These are phyloP conservation scores for Apostasia shenzhenica DNA, from an alignment of 106 monocot genomes.

Conservation along the genomic window DNA sequence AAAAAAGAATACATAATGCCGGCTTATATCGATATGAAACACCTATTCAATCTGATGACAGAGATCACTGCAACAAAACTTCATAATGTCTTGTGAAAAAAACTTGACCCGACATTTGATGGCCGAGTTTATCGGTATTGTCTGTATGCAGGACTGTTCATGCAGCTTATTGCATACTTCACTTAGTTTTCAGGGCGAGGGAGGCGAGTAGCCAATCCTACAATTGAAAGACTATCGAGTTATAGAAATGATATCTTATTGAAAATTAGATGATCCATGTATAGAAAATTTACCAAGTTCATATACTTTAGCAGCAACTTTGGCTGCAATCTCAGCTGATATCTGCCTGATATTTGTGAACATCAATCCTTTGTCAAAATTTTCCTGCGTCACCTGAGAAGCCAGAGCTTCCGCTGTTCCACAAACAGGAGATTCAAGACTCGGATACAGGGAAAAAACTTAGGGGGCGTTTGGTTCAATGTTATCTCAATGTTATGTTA, in stretches of 20 bases:
- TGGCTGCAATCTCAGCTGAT: conserved; percentile 81
- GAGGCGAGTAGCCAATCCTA: conserved; percentile 67
- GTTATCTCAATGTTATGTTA: too few relatives aligned
- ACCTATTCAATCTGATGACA: too few relatives aligned
- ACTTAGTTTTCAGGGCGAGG: conserved; percentile 68
- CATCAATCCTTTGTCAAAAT: conserved; percentile 66
- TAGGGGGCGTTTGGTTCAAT: too few relatives aligned
- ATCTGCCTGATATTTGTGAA: conserved; percentile 84
- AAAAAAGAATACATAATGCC: too few relatives aligned
- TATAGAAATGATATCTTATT: too few relatives aligned
- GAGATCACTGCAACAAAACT: too few relatives aligned
- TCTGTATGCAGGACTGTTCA: conserved; percentile 81
- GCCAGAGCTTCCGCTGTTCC: conserved; percentile 74
- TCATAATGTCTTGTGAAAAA: too few relatives aligned
- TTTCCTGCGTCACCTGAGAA: conserved; percentile 62
- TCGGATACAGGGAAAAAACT: too few relatives aligned
- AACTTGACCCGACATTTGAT: too few relatives aligned
- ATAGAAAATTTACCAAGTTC: conserved; percentile 50
- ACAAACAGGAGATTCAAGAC: neutral
- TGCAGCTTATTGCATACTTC: conserved; percentile 84
- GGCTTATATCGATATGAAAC: too few relatives aligned
- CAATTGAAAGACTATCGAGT: conserved; percentile 2
- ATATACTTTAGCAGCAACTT: conserved; percentile 83
- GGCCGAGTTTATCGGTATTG: conserved; percentile 40
- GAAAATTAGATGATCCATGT: too few relatives aligned